Base-by-base conservation (phyloP, 495 filamentous ascomycete species). In the Paragyromitra xinjiangensis region DNA sequence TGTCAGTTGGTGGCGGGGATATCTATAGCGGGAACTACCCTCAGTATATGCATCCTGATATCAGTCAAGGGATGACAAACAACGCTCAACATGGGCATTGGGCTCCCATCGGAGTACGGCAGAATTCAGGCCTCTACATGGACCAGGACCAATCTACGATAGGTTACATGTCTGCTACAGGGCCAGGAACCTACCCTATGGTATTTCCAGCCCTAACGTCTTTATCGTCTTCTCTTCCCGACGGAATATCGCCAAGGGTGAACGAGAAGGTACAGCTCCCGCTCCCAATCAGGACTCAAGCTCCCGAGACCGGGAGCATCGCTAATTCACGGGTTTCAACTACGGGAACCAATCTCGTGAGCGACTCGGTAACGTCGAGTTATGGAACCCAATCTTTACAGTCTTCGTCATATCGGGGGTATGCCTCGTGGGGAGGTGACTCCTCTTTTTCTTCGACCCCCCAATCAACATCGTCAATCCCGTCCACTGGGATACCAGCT, bases 141-240 rank as follows among this genome's bases (percentile, higher is more conserved):
- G 80, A 78, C n/a, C 79, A 78, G 26, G 79, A 79, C 11, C 78
- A 80, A 34, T 64, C 61, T 44, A 26, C 40, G 3, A 74, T 79
- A 55, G 34, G n/a, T 42, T 79, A 79, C 14, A 81, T 78, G 19
- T 69, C 78, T 58, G 37, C 53, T 1, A 50, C 64, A 1, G 78
- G 66, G 42, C 59, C 55, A 37, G 80, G 80, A 42, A 69, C 61
- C 3, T 81, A 75, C 56, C 65, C 64, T 14, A 56, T 69, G 12
- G 76, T 78, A 12, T 81, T 81, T 53, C 80, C 80, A 7, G 80
- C 79, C 8, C 51, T 81, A 5, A 61, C 37, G 5, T 81, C 79
- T 6, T 62, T 81, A 0, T 81, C 80, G 1, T 75, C 74, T 24
- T 79, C 79, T 5, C 79, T 81, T 26, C 79, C 80, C 14, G 79